Conservation (phyloP, 169 alveolate genomes). For the Eimeria praecox region DNA sequence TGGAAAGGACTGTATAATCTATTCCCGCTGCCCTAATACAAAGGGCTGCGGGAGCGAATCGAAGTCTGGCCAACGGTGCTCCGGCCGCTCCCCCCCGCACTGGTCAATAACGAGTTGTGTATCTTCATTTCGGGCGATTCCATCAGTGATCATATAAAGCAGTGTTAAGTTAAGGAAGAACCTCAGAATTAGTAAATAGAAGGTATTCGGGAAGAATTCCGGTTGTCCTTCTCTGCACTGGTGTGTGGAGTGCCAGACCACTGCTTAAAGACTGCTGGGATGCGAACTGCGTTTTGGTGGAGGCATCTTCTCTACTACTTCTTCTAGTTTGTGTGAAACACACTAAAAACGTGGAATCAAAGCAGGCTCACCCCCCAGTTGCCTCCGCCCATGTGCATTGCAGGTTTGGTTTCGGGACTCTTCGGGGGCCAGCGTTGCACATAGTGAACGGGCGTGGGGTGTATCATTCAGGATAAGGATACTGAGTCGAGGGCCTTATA, state of each 20-base stretch:
- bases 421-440: not conserved
- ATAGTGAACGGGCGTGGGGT: not conserved
- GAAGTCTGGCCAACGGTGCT: not conserved
- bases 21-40: not conserved
- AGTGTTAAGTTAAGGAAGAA: too few species aligned
- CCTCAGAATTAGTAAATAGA: not conserved
- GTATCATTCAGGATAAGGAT: not conserved
- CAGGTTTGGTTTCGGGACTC: not conserved
- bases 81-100: not conserved
- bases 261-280: not conserved
- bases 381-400: not conserved
- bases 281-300: not conserved
- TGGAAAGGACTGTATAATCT: not conserved
- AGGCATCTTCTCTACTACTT: not conserved
- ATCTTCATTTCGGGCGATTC: not conserved
- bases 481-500: not conserved
- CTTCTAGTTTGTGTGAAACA: not conserved
- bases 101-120: not conserved
- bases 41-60: not conserved
- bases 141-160: not conserved
- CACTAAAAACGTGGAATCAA: not conserved
- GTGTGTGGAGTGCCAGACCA: slow-evolving; percentile 18
- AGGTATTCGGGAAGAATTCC: not conserved
- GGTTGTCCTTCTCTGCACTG: not conserved
- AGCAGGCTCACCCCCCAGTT: not conserved